phyloP scores from a whole-genome alignment of 805 yeast species.

The Schwanniomyces polymorphus region DNA sequence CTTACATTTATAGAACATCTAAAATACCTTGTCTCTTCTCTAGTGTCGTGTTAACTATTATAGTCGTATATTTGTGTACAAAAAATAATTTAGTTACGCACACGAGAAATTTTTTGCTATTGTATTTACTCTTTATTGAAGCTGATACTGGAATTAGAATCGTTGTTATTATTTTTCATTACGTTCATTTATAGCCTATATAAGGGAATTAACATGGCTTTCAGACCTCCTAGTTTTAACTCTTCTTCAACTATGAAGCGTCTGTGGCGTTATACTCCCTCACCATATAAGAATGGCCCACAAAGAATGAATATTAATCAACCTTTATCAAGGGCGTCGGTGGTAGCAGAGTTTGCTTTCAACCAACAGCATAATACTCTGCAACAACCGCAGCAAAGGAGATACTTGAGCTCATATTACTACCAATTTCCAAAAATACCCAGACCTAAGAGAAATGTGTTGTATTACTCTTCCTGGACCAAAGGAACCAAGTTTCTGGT shows the following conservation, averaged over 20 bases:
- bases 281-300: constrained; percentile 32
- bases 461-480: constrained; percentile 50
- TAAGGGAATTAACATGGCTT: constrained; percentile 13
- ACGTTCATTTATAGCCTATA: neutral
- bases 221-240: constrained; percentile 20
- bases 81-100: neutral
- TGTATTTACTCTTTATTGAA: neutral
- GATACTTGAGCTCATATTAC: constrained; percentile 22
- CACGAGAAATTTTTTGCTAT: neutral
- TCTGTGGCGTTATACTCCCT: constrained; percentile 18
- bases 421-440: constrained; percentile 56
- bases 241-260: constrained; percentile 13
- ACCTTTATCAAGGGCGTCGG: constrained; percentile 43
- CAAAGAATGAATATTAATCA: constrained; percentile 39
- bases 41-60: constrained; percentile 2
- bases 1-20: constrained; percentile 53
- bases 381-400: constrained; percentile 12
- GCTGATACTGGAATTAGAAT: neutral
- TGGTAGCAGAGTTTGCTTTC: constrained; percentile 33
- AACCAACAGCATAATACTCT: constrained; percentile 17
- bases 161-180: neutral
- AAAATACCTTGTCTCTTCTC: constrained; percentile 43
- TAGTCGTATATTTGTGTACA: constrained; percentile 3
- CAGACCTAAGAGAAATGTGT: constrained; percentile 53
- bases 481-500: constrained; percentile 20